phyloP scores from a whole-genome alignment of 106 monocot species.

The Allium fistulosum region DNA sequence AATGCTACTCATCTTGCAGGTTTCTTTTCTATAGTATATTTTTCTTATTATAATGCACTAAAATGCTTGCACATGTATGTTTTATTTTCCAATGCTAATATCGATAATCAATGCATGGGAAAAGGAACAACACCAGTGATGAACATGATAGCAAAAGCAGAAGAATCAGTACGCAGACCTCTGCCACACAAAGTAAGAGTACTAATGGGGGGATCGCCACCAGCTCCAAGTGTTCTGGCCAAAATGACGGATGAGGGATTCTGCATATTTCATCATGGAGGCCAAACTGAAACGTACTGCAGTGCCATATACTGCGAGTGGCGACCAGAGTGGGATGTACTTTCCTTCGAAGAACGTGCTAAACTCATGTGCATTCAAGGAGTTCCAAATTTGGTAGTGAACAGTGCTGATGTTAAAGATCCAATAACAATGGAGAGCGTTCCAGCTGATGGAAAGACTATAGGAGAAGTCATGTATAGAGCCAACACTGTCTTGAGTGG shows the following conservation, averaged over 20 bases:
- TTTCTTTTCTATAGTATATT: too few relatives aligned
- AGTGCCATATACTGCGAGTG: neutral
- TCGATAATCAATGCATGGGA: too few relatives aligned
- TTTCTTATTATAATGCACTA: too few relatives aligned
- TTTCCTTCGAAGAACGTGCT: neutral
- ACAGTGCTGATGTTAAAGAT: neutral
- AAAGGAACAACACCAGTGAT: neutral
- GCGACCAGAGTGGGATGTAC: neutral
- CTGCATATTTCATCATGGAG: neutral
- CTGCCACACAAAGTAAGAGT: neutral
- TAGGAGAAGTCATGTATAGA: neutral
- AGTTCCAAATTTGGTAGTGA: neutral
- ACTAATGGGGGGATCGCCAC: neutral
- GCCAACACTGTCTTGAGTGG: neutral
- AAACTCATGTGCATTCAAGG: neutral
- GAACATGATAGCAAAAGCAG: neutral
- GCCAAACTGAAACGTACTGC: neutral
- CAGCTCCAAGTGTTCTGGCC: neutral
- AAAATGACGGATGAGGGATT: neutral
- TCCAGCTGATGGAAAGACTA: neutral
- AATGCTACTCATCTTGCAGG: neutral
- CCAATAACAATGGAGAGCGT: neutral
- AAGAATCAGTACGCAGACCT: neutral
- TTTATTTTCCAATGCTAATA: too few relatives aligned
- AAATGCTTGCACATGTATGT: too few relatives aligned